Conservation (phyloP, 2,329 filamentous ascomycete species). For the Fusarium anguioides region DNA sequence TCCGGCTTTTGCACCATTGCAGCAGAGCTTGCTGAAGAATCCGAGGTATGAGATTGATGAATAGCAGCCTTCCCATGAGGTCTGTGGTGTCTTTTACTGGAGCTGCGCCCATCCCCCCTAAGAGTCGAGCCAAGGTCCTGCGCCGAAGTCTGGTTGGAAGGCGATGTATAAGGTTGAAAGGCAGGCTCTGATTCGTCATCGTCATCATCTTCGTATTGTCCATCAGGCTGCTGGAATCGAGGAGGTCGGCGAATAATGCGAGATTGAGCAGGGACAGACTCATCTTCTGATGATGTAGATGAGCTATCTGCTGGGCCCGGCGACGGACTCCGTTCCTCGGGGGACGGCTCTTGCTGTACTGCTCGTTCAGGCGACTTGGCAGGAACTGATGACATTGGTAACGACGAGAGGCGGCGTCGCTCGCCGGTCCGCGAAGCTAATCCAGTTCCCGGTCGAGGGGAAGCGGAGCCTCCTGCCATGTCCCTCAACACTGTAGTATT, state of each 20-base stretch:
- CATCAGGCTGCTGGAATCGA: slow-evolving; percentile 58
- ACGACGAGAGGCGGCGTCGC: slow-evolving; percentile 58
- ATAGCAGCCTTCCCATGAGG: slow-evolving; percentile 50
- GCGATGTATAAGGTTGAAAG: slow-evolving; percentile 61
- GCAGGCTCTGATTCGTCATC: slow-evolving; percentile 68
- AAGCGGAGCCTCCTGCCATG: slow-evolving; percentile 47
- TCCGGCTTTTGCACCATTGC: slow-evolving; percentile 51
- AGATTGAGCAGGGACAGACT: slow-evolving; percentile 66
- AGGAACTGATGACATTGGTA: slow-evolving; percentile 52
- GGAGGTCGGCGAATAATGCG: slow-evolving; percentile 70
- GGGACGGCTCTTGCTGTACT: slow-evolving; percentile 20
- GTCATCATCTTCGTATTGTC: slow-evolving; percentile 60
- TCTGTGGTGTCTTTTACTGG: slow-evolving; percentile 46
- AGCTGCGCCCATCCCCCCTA: slow-evolving; percentile 56
- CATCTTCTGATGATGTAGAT: slow-evolving; percentile 58
- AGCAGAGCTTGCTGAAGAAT: slow-evolving; percentile 70
- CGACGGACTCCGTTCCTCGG: slow-evolving; percentile 46
- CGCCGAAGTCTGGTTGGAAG: slow-evolving; percentile 49
- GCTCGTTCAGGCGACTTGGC: slow-evolving; percentile 40
- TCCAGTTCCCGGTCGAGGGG: slow-evolving; percentile 44
- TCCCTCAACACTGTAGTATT: slow-evolving; percentile 57
- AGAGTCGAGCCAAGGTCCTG: slow-evolving; percentile 66
- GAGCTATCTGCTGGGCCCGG: slow-evolving; percentile 54
- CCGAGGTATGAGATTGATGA: slow-evolving; percentile 66
- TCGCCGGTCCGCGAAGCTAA: slow-evolving; percentile 38